Percentiles rank a stretch among this genome's conserved stretches.
Conservation (phyloP, 179 eudicot genomes). For the Actinidia chinensis region DNA sequence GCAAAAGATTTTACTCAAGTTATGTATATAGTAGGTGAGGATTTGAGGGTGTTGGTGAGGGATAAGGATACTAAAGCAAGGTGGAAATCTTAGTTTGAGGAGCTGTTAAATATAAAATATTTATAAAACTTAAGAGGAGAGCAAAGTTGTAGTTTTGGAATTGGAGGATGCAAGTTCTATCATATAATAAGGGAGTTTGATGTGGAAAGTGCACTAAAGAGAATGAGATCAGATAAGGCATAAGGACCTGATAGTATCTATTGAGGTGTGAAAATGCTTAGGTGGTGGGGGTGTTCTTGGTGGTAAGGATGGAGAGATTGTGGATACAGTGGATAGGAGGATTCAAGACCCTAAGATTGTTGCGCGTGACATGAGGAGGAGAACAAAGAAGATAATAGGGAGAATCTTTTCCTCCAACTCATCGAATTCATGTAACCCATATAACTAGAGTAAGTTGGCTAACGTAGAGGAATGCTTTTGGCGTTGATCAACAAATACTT, state of each 20-base stretch:
- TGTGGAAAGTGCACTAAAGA: not conserved
- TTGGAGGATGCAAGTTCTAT: not conserved
- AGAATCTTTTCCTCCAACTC: too few relatives aligned
- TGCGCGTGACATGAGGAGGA: too few relatives aligned
- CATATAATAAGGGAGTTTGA: not conserved
- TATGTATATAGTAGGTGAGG: too few relatives aligned
- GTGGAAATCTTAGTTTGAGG: not conserved
- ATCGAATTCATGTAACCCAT: too few relatives aligned
- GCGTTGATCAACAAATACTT: too few relatives aligned
- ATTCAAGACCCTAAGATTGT: too few relatives aligned
- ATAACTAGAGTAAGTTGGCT: too few relatives aligned
- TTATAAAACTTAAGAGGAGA: not conserved
- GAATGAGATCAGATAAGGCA: not conserved
- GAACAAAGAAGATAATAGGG: too few relatives aligned
- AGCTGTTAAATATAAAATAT: not conserved
- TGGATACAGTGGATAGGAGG: not conserved
- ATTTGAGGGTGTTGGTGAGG: not conserved
- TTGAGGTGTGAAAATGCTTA: not conserved
- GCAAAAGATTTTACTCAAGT: too few relatives aligned
- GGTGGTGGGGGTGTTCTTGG: not conserved
- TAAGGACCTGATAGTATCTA: not conserved
- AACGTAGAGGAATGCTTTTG: too few relatives aligned
- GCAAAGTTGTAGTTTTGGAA: not conserved
- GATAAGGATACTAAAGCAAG: not conserved
- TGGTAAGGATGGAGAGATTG: not conserved